Evolutionary conservation across 2,329 filamentous ascomycete species (phyloP), one percentile per base, ranked within the genome.

Genomic region (Calonectria ilicicola): DNA sequence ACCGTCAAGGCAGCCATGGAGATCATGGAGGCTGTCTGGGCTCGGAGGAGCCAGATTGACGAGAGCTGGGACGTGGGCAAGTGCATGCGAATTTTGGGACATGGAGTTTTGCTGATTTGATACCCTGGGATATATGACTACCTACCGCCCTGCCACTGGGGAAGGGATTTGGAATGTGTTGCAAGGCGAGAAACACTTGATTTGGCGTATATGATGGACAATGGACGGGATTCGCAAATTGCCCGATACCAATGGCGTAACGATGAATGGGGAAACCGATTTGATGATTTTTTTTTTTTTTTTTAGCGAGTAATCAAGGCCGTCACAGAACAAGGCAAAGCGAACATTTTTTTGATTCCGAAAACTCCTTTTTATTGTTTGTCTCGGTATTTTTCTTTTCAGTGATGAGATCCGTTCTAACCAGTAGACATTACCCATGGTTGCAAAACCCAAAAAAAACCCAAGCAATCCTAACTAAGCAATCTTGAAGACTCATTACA

Each of bases 1-100:
- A 86, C 87, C 0, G 80, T 87, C 19, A 83, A 81, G 68, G 84
- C 86, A 66, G 85, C 86, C 3, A 77, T 87, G 40, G 81, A 81
- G 17, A 82, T 88, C 26, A 86, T 88, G 85, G 85, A 88, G 76
- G 81, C 80, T 35, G 85, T 88, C 1, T 89, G 87, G 87, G 80
- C 82, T 2, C 77, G 78, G 29, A 78, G 85, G 10, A 82, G 82
- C 12, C 75, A 82, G 65, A 83, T 84, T 12, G 85, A 86, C 65
- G 84, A 84, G 74, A 82, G 78, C 23, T 88, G 85, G 86, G 86
- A 87, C 67, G 73, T 87, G 51, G 81, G 82, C 17, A 84, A 82
- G 66, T 88, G 86, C 72, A 79, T 88, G 69, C 85, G 83, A 67
- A 77, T 84, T 49, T 76, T 85, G 19, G 84, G 85, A 29, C 82